Evolutionary conservation across 768 basidiomycete species (phyloP), one percentile per base, ranked within the genome.

Genomic region (Podaxis mareebaensis): DNA sequence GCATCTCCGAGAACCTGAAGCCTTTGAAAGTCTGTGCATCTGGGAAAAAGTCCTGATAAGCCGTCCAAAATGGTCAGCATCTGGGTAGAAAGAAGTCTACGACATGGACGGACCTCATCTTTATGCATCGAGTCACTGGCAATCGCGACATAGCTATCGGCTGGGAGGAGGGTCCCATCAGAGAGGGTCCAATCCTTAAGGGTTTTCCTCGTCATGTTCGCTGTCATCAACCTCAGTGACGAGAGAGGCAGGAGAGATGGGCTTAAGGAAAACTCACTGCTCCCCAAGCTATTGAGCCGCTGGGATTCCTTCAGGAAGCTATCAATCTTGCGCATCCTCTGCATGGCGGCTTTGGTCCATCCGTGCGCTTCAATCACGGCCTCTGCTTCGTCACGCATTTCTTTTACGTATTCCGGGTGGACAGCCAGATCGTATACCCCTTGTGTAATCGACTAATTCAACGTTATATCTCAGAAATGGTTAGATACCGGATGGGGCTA

Each of bases 291-390:
- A 30, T 58, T 58, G 24, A 68, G 30, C 4, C 71, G 51, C 39
- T 62, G 63, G 3, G 77, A 76, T 62, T 83, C 82, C 60, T 77
- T 76, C 36, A 82, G 61, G 66, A 83, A 81, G 61, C 81, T 83
- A 60, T 82, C 80, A 12, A 82, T 42, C 66, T 79, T 78, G 61
- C 71, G 70, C 74, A 83, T 74, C 57, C 77, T 76, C n/a, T 67
- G 67, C 58, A 82, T 67, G 1, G 74, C 69, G 12, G 69, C 64
- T 56, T 78, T 77, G 0, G 70, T 71, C 74, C 77, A 81, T 20
- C 74, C 79, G 12, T 78, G 71, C 5, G 70, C 66, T 1, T 54
- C 49, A 13, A 80, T 48, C 6, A 77, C 69, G 1, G 55, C 53
- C 46, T 81, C 77, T 2, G 81, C 71, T 67, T 85, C 83, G 56